Evolutionary conservation across 2,329 filamentous ascomycete genomes (phyloP), one percentile per base, ranked within the genome.

Genomic region (Fusarium newnesense): DNA sequence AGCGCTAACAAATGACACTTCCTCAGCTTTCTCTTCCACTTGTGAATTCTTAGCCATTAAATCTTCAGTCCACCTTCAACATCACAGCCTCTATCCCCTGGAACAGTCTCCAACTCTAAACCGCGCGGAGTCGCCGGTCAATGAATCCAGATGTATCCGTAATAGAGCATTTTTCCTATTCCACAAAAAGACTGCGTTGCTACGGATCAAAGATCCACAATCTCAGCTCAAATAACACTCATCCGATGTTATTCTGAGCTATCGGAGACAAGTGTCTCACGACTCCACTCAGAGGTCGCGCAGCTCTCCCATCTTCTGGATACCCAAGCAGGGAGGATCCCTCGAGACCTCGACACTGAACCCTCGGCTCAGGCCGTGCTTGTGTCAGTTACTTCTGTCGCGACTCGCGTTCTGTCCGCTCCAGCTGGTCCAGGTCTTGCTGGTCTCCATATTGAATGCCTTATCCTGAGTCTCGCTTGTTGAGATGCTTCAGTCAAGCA

Each of bases 241-340:
- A 64, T 58, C 52, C 64, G 42, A 62, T 54, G 67, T 49, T 68
- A 36, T 75, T 69, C 71, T 74, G 47, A 68, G 46, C 59, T 67
- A 70, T 73, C 60, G 59, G 63, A 73, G 68, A 77, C 74, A 76
- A 76, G 42, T 75, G 76, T 77, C 75, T 77, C 71, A 77, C 56
- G 58, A 63, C 71, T 75, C 69, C 76, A 69, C 76, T 42, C 56
- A 57, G 47, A 63, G 61, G 59, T 64, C 47, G 68, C 52, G 61
- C 67, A 73, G 42, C 50, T 65, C 60, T 66, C 60, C 60, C 58
- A 46, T 64, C 30, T 68, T 60, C 49, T 54, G 36, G 56, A 70
- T 49, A 47, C 53, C 30, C 36, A 73, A 71, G 73, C 67, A 77
- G 63, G 75, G 75, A 77, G 67, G 63, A 72, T 54, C 54, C 60